Conservation (phyloP, 768 basidiomycete species). For the Tulasnella calospora region DNA sequence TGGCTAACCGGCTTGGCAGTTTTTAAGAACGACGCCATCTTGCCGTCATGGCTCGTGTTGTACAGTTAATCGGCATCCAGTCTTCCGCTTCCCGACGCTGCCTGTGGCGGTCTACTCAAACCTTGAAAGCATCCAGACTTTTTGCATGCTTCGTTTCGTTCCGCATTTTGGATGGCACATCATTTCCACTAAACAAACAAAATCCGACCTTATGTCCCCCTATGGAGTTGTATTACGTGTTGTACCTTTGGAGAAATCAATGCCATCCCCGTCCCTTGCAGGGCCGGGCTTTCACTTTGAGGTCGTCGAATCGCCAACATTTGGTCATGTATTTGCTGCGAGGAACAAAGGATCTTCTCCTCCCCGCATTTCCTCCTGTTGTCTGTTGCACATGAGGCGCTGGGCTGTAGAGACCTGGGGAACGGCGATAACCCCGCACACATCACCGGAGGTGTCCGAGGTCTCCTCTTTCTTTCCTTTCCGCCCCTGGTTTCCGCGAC, state of each 20-base stretch:
- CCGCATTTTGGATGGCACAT: background rate
- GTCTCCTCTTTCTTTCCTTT: background rate
- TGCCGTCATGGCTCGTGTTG: conserved; percentile 65
- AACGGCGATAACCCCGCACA: background rate
- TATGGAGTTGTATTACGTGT: background rate
- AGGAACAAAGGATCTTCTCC: background rate
- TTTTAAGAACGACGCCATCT: conserved; percentile 62
- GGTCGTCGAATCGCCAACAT: background rate
- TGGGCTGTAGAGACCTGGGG: background rate
- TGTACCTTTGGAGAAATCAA: background rate
- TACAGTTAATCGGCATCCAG: conserved; percentile 39
- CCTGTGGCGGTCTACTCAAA: too few relatives aligned
- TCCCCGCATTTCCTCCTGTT: background rate
- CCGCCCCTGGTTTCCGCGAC: background rate
- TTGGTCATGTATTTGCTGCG: background rate
- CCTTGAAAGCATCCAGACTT: too few relatives aligned
- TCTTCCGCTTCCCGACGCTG: background rate
- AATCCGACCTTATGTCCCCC: background rate
- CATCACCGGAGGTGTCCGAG: background rate
- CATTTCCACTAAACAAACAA: background rate
- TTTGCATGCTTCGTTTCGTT: background rate
- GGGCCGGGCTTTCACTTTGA: background rate
- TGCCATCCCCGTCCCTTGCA: background rate
- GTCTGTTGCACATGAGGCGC: background rate
- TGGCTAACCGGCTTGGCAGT: conserved; percentile 57